These are phyloP conservation scores for Tolypocladium endophyticum DNA, from an alignment of 2,329 filamentous ascomycete species.

Conservation along the genomic window DNA sequence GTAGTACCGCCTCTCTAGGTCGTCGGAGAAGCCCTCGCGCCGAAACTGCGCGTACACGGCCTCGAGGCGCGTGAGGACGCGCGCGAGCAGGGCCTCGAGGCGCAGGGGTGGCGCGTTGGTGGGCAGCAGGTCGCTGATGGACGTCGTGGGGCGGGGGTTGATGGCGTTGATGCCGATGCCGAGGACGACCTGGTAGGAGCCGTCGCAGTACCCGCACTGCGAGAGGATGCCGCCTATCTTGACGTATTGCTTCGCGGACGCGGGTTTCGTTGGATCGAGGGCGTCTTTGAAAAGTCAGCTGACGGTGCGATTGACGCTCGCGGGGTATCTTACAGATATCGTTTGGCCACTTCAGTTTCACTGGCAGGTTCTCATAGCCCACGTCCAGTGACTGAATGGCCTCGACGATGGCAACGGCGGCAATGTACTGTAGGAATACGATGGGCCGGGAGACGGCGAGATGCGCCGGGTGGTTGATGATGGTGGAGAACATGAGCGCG, in stretches of 20 bases:
- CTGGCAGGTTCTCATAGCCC: constrained; percentile 63
- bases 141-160: constrained; percentile 79
- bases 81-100: constrained; percentile 71
- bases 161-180: constrained; percentile 81
- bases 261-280: constrained; percentile 47
- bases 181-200: constrained; percentile 73
- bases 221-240: constrained; percentile 93
- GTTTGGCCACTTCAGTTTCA: constrained; percentile 96
- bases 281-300: constrained; percentile 37
- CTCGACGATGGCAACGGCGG: constrained; percentile 76
- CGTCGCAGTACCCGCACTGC: constrained; percentile 70
- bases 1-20: constrained; percentile 72
- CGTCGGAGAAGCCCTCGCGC: constrained; percentile 59
- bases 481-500: constrained; percentile 75
- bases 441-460: constrained; percentile 66
- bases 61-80: constrained; percentile 70
- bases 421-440: constrained; percentile 88
- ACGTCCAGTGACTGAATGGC: constrained; percentile 71
- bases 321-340: constrained; percentile 56
- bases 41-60: constrained; percentile 66
- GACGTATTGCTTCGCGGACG: constrained; percentile 47
- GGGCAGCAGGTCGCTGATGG: constrained; percentile 63
- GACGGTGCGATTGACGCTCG: not conserved
- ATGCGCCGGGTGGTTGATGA: constrained; percentile 72
- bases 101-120: constrained; percentile 44